Base-by-base conservation (phyloP, 257 asterid species). In the Asclepias syriaca region DNA sequence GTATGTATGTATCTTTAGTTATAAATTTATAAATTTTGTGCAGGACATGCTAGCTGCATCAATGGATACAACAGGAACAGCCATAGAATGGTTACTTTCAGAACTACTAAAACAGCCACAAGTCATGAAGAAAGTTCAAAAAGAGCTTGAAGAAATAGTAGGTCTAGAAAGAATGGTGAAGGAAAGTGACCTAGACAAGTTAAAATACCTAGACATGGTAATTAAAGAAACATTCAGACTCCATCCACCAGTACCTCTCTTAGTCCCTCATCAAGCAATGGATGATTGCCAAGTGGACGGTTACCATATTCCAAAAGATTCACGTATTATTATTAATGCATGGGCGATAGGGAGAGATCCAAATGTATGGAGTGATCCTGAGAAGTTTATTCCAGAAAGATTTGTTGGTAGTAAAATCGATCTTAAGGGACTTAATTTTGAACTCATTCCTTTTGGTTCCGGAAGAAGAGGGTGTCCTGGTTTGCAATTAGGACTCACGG, bases 21-120 rank as follows among this genome's bases (percentile, higher is more conserved):
- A 34, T 34, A 34, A 34, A 3, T 34, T 34, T 34, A 34, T 34
- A 34, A 34, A 34, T 34, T 34, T 34, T 34, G 39, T 34, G 39
- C 24, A 70, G 74, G 74, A 70, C 63, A 29, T 70, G 64, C 74
- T 70, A 51, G 27, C 34, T 4, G 74, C 65, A 37, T 56, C 74
- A 3, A 70, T 70, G 50, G 74, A 70, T 56, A 71, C 68, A 57
- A 37, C 75, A 71, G 40, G 45, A 37, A 57, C 68, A 21, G 66
- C 32, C 4, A 27, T 71, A 8, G 75, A 58, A 39, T 70, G 74
- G 74, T 14, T 46, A 70, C 63, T 70, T 8, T 18, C 74, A 51
- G 65, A 70, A 24, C 68, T 71, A 2, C 14, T 71, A 16, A 57
- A 12, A 11, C 8, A 71, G 8, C 74, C 54, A 24, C 14, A 13